phyloP scores from a whole-genome alignment of 345 rosid species.

The Lepidium sativum region DNA sequence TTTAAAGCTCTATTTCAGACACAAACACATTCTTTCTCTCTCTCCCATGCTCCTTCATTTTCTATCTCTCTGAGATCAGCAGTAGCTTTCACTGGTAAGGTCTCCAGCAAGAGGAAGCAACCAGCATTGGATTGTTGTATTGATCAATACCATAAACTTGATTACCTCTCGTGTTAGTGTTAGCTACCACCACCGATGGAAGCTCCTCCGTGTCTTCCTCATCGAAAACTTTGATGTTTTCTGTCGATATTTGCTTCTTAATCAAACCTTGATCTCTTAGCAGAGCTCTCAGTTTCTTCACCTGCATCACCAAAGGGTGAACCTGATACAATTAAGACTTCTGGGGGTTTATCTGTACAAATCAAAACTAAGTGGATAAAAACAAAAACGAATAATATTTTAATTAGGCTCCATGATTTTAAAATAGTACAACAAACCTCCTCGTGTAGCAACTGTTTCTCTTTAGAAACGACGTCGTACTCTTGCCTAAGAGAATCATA shows the following conservation, averaged over 20 bases:
- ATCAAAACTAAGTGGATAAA: neutral
- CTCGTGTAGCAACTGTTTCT: constrained; percentile 69
- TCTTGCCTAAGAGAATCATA: constrained; percentile 69
- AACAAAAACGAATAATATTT: neutral
- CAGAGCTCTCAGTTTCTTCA: constrained; percentile 23
- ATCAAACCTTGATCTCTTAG: constrained; percentile 14
- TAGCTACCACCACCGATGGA: constrained; percentile 15
- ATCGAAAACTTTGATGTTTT: neutral
- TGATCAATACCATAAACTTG: constrained; percentile 9
- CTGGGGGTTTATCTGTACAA: too few species aligned
- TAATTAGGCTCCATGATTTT: neutral
- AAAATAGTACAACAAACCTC: constrained; percentile 39
- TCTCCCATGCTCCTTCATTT: neutral
- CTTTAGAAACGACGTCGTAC: constrained; percentile 52
- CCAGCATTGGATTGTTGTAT: constrained; percentile 14
- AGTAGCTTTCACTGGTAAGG: constrained; percentile 1
- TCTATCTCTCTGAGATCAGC: neutral
- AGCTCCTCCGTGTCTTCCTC: constrained; percentile 9
- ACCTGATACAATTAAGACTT: neutral
- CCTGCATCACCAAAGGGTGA: neutral
- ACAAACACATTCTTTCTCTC: neutral
- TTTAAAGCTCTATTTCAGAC: neutral
- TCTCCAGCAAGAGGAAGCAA: constrained; percentile 21
- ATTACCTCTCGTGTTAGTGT: neutral
- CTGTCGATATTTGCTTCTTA: neutral